These are phyloP conservation scores for Nidularia sp. DNA, from an alignment of 768 basidiomycete species.

Conservation along the genomic window DNA sequence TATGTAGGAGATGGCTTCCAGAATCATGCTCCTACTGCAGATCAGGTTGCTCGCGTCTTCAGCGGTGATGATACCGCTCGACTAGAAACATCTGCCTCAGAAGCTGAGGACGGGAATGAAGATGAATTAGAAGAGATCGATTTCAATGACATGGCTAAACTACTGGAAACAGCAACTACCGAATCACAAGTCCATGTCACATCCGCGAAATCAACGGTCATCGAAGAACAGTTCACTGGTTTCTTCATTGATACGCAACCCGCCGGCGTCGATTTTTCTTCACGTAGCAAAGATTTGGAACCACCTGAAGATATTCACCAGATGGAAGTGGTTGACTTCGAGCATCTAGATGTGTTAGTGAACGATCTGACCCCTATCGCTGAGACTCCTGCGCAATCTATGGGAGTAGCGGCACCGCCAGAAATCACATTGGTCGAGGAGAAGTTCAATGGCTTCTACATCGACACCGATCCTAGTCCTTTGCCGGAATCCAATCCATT, in stretches of 20 bases:
- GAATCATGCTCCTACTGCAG: constrained; percentile 66
- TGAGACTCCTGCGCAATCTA: neutral
- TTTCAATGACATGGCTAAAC: constrained; percentile 53
- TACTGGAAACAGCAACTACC: constrained; percentile 30
- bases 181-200: constrained; percentile 7
- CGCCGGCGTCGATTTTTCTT: constrained; percentile 9
- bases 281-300: constrained; percentile 1
- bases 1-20: constrained; percentile 41
- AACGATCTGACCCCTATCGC: neutral
- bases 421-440: neutral
- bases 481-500: no score
- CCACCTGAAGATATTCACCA: neutral
- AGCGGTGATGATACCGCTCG: constrained; percentile 24
- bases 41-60: constrained; percentile 64
- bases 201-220: constrained; percentile 6
- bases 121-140: constrained; percentile 54
- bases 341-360: neutral
- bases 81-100: constrained; percentile 18
- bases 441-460: constrained; percentile 3
- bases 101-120: constrained; percentile 20
- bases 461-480: constrained; percentile 9
- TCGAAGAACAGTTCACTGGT: constrained; percentile 9
- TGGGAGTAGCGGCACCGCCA: neutral
- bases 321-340: neutral
- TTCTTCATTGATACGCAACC: constrained; percentile 37